A percentile compares a stretch with the other conserved stretches of the same genome.
phyloP scores from a whole-genome alignment of 2,329 filamentous ascomycete genomes.

The Rutstroemia sydowiana region DNA sequence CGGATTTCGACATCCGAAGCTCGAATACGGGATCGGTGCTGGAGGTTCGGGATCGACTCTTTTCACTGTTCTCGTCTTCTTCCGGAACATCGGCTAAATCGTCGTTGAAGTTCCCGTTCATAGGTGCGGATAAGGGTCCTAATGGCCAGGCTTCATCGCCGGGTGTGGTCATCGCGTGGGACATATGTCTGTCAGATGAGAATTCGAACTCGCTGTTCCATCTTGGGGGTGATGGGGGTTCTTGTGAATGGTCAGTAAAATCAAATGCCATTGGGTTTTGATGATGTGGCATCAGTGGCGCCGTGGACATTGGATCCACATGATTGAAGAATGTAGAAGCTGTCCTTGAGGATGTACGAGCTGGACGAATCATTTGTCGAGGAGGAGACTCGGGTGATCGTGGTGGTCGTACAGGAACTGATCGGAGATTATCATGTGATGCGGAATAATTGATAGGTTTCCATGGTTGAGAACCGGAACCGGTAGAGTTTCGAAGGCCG shows the following conservation, averaged over 20 bases:
- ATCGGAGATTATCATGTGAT: constrained; percentile 32
- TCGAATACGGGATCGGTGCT: constrained; percentile 20
- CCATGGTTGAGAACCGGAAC: constrained; percentile 27
- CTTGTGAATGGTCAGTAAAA: constrained; percentile 16
- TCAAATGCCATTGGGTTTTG: constrained; percentile 39
- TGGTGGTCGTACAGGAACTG: constrained; percentile 42
- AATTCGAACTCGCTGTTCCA: constrained; percentile 26
- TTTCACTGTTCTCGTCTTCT: constrained; percentile 40
- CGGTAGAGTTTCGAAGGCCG: constrained; percentile 5
- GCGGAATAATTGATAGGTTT: constrained; percentile 16
- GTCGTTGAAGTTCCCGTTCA: constrained; percentile 18
- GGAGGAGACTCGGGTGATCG: constrained; percentile 37
- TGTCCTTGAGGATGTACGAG: constrained; percentile 47
- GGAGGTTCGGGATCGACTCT: constrained; percentile 23
- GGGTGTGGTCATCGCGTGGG: constrained; percentile 38
- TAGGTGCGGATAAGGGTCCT: constrained; percentile 20
- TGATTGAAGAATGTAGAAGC: constrained; percentile 45
- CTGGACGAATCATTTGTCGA: constrained; percentile 40
- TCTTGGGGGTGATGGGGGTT: constrained; percentile 16
- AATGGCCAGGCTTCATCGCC: constrained; percentile 41
- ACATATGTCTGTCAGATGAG: constrained; percentile 16
- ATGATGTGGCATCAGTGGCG: constrained; percentile 36
- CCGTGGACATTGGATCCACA: constrained; percentile 40
- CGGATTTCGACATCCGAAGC: constrained; percentile 25
- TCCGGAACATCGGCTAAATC: constrained; percentile 54